Base-by-base conservation (phyloP, 495 filamentous ascomycete genomes). In the Xylaria curta region DNA sequence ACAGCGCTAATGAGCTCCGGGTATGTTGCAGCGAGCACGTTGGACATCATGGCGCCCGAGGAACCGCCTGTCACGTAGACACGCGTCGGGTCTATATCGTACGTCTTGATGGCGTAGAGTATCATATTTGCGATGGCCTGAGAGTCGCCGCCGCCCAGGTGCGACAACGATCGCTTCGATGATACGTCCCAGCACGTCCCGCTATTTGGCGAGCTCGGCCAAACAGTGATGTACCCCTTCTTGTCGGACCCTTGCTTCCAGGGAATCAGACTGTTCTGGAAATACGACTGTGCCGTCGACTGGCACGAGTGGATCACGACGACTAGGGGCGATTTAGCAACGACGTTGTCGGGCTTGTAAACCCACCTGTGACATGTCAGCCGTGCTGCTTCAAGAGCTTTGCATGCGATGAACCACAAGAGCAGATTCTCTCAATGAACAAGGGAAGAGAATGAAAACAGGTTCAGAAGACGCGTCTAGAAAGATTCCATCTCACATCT, bases 131-230 rank as follows among this genome's bases (percentile, higher is more conserved):
- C 75, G 26, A 84, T 82, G 40, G 81, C 81, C 66, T 82, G 78
- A 21, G 73, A 72, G 70, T 83, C 82, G 3, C 81, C 82, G 0
- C 82, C 82, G 46, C 82, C 82, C 5, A 74, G 66, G 66, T 79
- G 75, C 9, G 71, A 76, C 24, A 83, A 80, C 0, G 86, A 83
- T 13, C 76, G 72, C 42, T 82, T 77, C 12, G 82, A 85, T n/a
- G 82, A 82, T 38, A 89, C 86, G 69, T 90, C 88, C 87, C 87
- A 91, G 80, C 89, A 91, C 19, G 80, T 85, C 24, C 81, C 84
- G 64, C 75, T 74, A 72, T 84, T 82, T 6, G 83, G 81, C 13
- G 83, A 82, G 38, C 81, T 78, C 0, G 86, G 87, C 80, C 85
- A 89, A 49, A 89, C 83, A 19, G 87, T 84, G 69, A 89, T 87